Base-by-base conservation (phyloP, 805 yeast species). In the Ogataea pilisensis region DNA sequence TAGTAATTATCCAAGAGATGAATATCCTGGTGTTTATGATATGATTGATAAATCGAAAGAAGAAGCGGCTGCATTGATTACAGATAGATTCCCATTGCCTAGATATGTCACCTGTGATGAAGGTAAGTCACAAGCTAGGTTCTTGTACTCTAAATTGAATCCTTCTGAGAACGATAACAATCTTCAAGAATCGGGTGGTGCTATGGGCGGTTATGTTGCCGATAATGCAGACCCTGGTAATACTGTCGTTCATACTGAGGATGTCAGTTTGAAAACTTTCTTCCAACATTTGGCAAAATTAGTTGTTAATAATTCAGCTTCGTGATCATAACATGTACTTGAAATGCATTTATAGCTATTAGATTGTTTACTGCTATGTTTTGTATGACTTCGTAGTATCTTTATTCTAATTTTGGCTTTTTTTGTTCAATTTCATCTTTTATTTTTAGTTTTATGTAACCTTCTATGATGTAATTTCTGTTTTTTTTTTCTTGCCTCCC, bases 51-150 rank as follows among this genome's bases (percentile, higher is more conserved):
- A 82, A 49, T 96, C 99, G 34, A 82, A 87, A 57, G 75, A 75
- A 40, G 99, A 93, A 65, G 98, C 98, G 18, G 91, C 95, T 6
- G 88, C 84, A 54, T 72, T 95, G 49, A 78, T 93, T 55, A 78
- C 85, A 29, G 98, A 93, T 60, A 78, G 99, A 60, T 91, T 88
- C 80, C 99, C 99, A 54, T 73, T 93, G 58, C 99, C 99, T 35
- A 79, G 99, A 66, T 93, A 91, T 60, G 90, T 93, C 53, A 96
- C 91, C 55, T 88, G 96, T 44, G 97, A 91, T 61, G 97, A 91
- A 55, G 98, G 99, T 55, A 97, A 96, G 41, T 90, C 97, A 13
- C 99, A 93, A 68, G 97, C 98, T 2, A 82, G 99, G 68, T 93
- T 93, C 74, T 74, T 93, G 65, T 80, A 88, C 65, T 87, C 97